Evolutionary conservation across 2,329 filamentous ascomycete species (phyloP).

Genomic region (Fusarium humuli): DNA sequence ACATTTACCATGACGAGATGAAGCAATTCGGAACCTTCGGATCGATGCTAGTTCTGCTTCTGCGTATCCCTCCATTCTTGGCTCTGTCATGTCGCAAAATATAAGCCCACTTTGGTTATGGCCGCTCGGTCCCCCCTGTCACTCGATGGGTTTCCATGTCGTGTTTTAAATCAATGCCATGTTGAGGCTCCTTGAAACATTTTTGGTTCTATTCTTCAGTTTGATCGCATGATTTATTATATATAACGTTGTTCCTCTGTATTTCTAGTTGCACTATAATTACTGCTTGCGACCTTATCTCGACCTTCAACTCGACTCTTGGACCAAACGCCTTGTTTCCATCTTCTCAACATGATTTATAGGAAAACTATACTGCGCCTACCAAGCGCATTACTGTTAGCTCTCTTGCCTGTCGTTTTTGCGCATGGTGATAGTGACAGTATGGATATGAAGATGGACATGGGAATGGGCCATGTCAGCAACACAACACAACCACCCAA

Average conservation of each 20-base stretch:
- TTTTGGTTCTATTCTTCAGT: slow-evolving; percentile 1
- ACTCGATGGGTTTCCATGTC: slow-evolving; percentile 5
- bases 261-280: neutral
- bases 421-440: slow-evolving; percentile 38
- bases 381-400: slow-evolving; percentile 13
- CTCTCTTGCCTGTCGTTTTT: slow-evolving; percentile 34
- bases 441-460: slow-evolving; percentile 10
- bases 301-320: neutral
- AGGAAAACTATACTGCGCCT: neutral
- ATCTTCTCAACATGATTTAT: slow-evolving; percentile 3
- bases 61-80: slow-evolving; percentile 7
- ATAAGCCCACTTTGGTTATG: slow-evolving; percentile 13
- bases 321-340: neutral
- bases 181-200: slow-evolving; percentile 32
- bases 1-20: slow-evolving; percentile 8
- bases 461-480: slow-evolving; percentile 13
- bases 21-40: slow-evolving; percentile 49
- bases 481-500: slow-evolving; percentile 41
- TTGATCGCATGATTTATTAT: slow-evolving; percentile 20
- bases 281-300: slow-evolving; percentile 1
- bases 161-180: slow-evolving; percentile 26
- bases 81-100: slow-evolving; percentile 11
- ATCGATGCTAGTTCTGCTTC: slow-evolving; percentile 1
- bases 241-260: neutral
- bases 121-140: slow-evolving; percentile 1